Conservation (phyloP, 768 basidiomycete species). For the Amanita pseudoporphyria region DNA sequence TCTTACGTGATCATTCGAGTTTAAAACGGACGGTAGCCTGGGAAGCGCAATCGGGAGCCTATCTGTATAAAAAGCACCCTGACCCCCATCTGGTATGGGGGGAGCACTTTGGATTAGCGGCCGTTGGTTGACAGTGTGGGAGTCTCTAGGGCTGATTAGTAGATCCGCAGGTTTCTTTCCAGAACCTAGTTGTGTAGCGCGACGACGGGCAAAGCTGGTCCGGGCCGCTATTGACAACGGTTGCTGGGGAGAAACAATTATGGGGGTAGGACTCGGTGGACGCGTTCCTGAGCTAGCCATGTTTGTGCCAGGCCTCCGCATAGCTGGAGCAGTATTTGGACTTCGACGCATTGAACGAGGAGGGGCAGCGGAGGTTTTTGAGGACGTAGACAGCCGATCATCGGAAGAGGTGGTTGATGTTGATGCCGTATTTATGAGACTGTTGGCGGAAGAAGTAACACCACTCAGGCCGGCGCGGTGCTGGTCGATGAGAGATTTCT, state of each 20-base stretch:
- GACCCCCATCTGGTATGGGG: slow-evolving; percentile 46
- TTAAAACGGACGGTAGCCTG: slow-evolving; percentile 45
- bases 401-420: slow-evolving; percentile 6
- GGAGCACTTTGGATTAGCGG: slow-evolving; percentile 74
- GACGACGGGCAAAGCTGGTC: slow-evolving; percentile 65
- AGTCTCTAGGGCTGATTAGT: slow-evolving; percentile 61
- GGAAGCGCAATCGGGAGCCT: slow-evolving; percentile 58
- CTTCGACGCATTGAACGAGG: slow-evolving; percentile 26
- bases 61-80: slow-evolving; percentile 30
- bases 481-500: slow-evolving; percentile 63
- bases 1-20: slow-evolving; percentile 32
- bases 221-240: slow-evolving; percentile 14
- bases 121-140: slow-evolving; percentile 41
- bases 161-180: slow-evolving; percentile 73
- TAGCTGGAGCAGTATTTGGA: slow-evolving; percentile 22
- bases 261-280: slow-evolving; percentile 24
- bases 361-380: slow-evolving; percentile 11
- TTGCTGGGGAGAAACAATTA: slow-evolving; percentile 20
- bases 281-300: slow-evolving; percentile 16
- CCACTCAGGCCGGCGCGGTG: slow-evolving; percentile 50
- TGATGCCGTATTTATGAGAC: slow-evolving; percentile 18
- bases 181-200: slow-evolving; percentile 50
- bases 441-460: slow-evolving; percentile 23
- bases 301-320: slow-evolving; percentile 19
- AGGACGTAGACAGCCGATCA: slow-evolving; percentile 11